These are phyloP conservation scores for Xerocomellus dryophilus DNA, from an alignment of 768 basidiomycete genomes.

Conservation along the genomic window DNA sequence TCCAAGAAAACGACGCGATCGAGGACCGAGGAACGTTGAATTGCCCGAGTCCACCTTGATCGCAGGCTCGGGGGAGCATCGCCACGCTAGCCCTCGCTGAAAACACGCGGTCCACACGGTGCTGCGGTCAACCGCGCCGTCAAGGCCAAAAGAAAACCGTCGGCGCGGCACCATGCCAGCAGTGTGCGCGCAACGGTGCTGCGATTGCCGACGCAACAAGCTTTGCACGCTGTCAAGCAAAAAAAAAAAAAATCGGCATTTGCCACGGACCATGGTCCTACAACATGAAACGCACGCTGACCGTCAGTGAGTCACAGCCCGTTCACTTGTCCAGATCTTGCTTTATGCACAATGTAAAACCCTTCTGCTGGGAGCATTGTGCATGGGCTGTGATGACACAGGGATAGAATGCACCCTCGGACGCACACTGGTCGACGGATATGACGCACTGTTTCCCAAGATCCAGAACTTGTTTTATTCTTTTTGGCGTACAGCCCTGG, in stretches of 20 bases:
- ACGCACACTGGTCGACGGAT: slow-evolving; percentile 10
- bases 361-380: not conserved
- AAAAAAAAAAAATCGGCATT: not conserved
- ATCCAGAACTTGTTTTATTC: not conserved
- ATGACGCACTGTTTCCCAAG: slow-evolving; percentile 16
- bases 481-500: slow-evolving; percentile 1
- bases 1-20: slow-evolving; percentile 3
- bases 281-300: slow-evolving; percentile 9
- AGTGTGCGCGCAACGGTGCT: not conserved
- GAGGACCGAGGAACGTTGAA: not conserved
- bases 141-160: not conserved
- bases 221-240: not conserved
- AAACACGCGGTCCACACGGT: slow-evolving; percentile 20
- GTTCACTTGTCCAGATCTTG: not conserved
- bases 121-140: slow-evolving; percentile 11
- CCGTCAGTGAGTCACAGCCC: not conserved
- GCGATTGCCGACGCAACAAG: not conserved
- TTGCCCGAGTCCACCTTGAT: slow-evolving; percentile 2
- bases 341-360: slow-evolving; percentile 6
- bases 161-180: not conserved
- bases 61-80: not conserved
- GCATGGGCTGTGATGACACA: slow-evolving; percentile 10
- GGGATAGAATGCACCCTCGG: slow-evolving; percentile 9
- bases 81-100: slow-evolving; percentile 21
- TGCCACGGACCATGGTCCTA: not conserved